phyloP scores from a whole-genome alignment of 192 early-diverging fungal genomes.

The Dissophora ornata region DNA sequence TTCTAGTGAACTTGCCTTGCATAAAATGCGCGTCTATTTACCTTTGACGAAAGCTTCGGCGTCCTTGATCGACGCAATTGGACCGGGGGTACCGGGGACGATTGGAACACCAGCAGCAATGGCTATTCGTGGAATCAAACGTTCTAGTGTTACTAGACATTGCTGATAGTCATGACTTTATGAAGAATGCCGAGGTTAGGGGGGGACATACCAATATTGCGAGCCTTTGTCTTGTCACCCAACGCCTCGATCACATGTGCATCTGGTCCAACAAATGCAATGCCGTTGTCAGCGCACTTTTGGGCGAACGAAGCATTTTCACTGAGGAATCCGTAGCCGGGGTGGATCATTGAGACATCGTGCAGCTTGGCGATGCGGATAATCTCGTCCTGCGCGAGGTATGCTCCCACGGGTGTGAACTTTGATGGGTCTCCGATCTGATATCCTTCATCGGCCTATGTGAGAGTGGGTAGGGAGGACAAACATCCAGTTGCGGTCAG shows the following conservation, averaged over 20 bases:
- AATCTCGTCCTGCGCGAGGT: conserved; percentile 94
- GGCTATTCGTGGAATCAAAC: conserved; percentile 61
- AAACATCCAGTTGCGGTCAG: no score
- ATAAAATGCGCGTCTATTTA: background rate
- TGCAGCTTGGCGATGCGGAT: conserved; percentile 85
- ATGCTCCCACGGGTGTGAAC: conserved; percentile 93
- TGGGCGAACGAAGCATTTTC: conserved; percentile 95
- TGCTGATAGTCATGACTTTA: no score
- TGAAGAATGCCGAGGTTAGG: no score
- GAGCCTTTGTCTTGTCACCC: conserved; percentile 97
- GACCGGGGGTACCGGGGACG: conserved; percentile 93
- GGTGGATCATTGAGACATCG: conserved; percentile 90
- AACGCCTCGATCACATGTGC: conserved; percentile 86
- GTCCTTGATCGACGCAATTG: conserved; percentile 72
- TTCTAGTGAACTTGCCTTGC: background rate
- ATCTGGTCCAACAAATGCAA: conserved; percentile 91
- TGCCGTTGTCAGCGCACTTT: conserved; percentile 88
- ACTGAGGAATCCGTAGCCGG: conserved; percentile 96
- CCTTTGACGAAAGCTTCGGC: conserved; percentile 76
- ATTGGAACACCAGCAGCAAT: conserved; percentile 87
- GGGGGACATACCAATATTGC: conserved; percentile 70
- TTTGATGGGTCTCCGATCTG: conserved; percentile 88
- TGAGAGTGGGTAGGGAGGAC: background rate
- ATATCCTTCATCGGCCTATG: conserved; percentile 92
- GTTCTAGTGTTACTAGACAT: no score